Conservation (phyloP, 23 red algal genomes). For the Agarophyton chilense region DNA sequence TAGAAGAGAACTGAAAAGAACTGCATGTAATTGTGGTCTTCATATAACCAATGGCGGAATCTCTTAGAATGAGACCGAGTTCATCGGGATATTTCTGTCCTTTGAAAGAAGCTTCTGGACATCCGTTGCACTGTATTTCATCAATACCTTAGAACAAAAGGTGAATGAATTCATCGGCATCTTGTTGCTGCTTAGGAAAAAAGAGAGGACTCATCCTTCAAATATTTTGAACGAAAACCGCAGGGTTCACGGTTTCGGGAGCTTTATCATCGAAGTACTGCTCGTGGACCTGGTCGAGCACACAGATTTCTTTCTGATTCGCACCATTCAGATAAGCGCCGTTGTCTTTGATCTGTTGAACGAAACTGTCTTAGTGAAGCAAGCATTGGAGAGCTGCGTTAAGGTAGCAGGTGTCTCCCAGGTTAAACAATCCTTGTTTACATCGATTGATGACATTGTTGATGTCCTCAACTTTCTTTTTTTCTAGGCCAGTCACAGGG, state of each 20-base stretch:
- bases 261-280: neutral
- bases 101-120: neutral
- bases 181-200: neutral
- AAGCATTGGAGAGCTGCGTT: neutral
- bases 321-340: neutral
- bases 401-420: neutral
- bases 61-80: neutral
- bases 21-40: neutral
- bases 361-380: neutral
- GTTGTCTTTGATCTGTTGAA: neutral
- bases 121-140: neutral
- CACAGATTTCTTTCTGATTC: neutral
- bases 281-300: neutral
- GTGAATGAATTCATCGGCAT: slow-evolving; percentile 4
- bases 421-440: neutral
- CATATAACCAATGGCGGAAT: neutral
- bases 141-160: neutral
- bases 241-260: neutral
- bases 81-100: neutral
- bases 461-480: neutral
- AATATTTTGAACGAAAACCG: neutral
- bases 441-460: neutral
- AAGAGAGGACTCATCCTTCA: neutral
- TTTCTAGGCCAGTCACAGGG: neutral
- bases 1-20: neutral